A percentile compares a stretch with the other conserved stretches of the same genome.
These are phyloP conservation scores for Sophora flavescens DNA, from an alignment of 306 rosid species.

Conservation along the genomic window DNA sequence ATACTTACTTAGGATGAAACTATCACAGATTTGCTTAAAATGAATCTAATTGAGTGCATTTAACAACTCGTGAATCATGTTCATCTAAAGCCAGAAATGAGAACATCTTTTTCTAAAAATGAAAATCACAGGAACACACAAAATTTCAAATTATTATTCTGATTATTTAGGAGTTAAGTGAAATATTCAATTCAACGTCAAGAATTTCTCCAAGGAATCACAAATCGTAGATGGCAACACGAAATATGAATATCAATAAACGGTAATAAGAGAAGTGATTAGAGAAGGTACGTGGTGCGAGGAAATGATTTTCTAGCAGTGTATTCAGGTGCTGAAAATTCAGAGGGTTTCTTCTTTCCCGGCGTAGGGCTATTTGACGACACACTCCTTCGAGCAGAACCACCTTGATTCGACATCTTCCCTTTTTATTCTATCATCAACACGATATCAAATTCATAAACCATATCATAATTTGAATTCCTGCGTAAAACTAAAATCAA, in stretches of 20 bases:
- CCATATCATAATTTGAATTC: background rate
- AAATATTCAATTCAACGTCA: background rate
- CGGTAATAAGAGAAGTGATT: background rate
- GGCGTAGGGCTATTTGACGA: slow-evolving; percentile 52
- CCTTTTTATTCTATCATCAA: slow-evolving; percentile 21
- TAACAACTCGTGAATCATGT: background rate
- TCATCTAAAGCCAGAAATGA: background rate
- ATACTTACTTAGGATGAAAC: background rate
- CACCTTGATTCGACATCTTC: slow-evolving; percentile 68
- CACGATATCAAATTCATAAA: background rate
- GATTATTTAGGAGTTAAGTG: background rate
- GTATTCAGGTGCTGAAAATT: slow-evolving; percentile 52
- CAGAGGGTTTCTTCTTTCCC: slow-evolving; percentile 62
- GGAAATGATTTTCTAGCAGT: slow-evolving; percentile 59
- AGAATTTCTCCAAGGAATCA: background rate
- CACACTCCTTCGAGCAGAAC: slow-evolving; percentile 65
- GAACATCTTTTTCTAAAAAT: background rate
- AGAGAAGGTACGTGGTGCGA: slow-evolving; percentile 60
- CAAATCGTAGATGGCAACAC: background rate
- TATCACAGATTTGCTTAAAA: background rate
- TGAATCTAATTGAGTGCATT: slow-evolving; percentile 10
- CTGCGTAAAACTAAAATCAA: background rate
- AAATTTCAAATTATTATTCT: background rate
- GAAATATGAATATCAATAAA: background rate
- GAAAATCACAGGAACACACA: background rate